Percentiles rank a stretch among this genome's conserved stretches.
phyloP scores from a whole-genome alignment of 306 rosid species.

The Quercus rubra region DNA sequence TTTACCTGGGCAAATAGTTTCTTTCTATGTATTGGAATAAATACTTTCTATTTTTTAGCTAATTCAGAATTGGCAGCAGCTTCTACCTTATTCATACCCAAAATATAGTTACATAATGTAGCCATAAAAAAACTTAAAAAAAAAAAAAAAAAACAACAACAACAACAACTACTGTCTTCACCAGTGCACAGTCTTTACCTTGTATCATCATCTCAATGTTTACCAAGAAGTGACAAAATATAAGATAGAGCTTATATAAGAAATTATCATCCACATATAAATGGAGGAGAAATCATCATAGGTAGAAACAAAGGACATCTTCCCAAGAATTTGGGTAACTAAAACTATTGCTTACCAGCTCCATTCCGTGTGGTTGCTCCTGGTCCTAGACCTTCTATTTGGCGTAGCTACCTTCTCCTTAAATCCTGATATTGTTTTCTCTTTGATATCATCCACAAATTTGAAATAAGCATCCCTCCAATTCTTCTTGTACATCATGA shows the following conservation, averaged over 20 bases:
- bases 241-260: neutral
- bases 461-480: slow-evolving; percentile 2
- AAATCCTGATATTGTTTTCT: neutral
- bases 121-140: neutral
- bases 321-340: neutral
- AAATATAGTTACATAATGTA: no score
- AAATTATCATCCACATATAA: neutral
- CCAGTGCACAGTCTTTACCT: neutral
- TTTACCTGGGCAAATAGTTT: neutral
- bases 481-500: neutral
- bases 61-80: neutral
- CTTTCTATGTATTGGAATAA: neutral
- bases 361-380: neutral
- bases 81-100: neutral
- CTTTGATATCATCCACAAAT: neutral
- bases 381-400: neutral
- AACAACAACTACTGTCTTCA: no score
- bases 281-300: neutral
- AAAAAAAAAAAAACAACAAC: no score
- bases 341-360: neutral
- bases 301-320: neutral
- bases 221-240: neutral
- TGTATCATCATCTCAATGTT: neutral
- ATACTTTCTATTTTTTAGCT: no score
- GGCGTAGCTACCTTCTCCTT: neutral